Base-by-base conservation (phyloP, 1,284 basidiomycete genomes). In the Leccinum ponderosum region DNA sequence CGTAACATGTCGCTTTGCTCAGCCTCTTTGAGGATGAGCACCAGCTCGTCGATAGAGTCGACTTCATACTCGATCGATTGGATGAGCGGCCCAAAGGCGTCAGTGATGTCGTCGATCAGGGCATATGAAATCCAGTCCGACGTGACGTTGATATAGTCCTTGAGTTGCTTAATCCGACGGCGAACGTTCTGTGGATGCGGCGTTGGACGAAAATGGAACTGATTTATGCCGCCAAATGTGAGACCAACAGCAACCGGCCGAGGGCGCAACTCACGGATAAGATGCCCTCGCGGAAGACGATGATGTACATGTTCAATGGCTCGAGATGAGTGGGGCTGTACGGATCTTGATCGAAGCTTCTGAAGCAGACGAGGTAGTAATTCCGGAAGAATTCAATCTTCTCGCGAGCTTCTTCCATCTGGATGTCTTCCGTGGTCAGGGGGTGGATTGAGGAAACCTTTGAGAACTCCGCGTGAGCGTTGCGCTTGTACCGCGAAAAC, bases 81-180 rank as follows among this genome's bases (percentile, higher is more conserved):
- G 70, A 99, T 99, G 58, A 99, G 85, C 14, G 97, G 97, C 1
- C 97, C 97, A 76, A 99, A 99, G 4, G 96, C 97, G 76, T 99
- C 97, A 59, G 97, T 99, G 73, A 99, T 99, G 78, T 99, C 97
- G 78, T 99, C 97, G 73, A 99, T 99, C 62, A 99, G 87, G 15
- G 97, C 97, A 71, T 99, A 99, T 12, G 96, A 98, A 69, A 99
- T 99, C 97, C 97, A 99, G 78, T 99, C 97, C 3, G 95, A 97
- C 0, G 97, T 98, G 67, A 99, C 97, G 65, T 87, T 93, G 77
- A 99, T 99, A 79, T 98, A 99, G 81, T 99, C 97, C 74, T 97
- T 98, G 65, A 99, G 90, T 76, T 99, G 97, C 80, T 98, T 98
- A 76, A 99, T 99, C 35, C 97, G 93, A 44, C 97, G 84, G 11